A percentile compares a stretch with the other conserved stretches of the same genome.
phyloP scores from a whole-genome alignment of 768 basidiomycete genomes.

The Neoboletus subvelutipes region DNA sequence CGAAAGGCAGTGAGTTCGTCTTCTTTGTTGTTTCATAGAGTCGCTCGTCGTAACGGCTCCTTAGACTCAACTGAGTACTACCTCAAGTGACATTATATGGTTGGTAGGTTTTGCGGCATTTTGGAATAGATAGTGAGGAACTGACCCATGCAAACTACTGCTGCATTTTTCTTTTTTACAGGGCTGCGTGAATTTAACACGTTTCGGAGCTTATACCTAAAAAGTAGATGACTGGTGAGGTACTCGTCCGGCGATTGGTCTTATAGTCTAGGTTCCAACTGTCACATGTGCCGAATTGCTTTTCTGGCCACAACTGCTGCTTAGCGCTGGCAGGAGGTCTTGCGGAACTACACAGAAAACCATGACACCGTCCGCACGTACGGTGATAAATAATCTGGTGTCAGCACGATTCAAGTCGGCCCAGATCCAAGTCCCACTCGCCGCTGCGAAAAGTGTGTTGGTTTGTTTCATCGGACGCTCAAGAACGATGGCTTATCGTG shows the following conservation, averaged over 20 bases:
- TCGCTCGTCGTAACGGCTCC: too few species aligned
- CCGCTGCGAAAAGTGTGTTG: not conserved
- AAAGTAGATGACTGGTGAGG: conserved; percentile 9
- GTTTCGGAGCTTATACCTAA: conserved; percentile 10
- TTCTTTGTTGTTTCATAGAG: too few species aligned
- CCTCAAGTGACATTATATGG: too few species aligned
- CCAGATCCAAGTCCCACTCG: not conserved
- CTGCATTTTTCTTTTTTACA: too few species aligned
- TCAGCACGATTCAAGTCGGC: not conserved
- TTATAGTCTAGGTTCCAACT: not conserved
- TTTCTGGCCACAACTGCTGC: not conserved
- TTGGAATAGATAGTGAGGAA: too few species aligned
- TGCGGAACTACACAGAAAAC: not conserved
- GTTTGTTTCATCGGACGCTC: not conserved
- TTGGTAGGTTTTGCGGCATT: too few species aligned
- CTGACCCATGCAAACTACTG: too few species aligned
- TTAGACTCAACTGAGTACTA: too few species aligned
- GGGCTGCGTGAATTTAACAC: too few species aligned
- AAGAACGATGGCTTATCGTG: not conserved
- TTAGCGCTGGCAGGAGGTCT: not conserved
- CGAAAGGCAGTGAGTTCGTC: too few species aligned
- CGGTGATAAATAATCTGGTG: not conserved
- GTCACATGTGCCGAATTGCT: not conserved
- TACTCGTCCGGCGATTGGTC: conserved; percentile 3
- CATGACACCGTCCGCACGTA: not conserved